Percentiles rank a stretch among this genome's conserved stretches.
Evolutionary conservation across 306 rosid genomes (phyloP).

Genomic region (Medicago truncatula): MtrunA17r5.0-ANR NC_053047.1:38646501-38647000

Average conservation of each 20-base stretch:
- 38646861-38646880: no score
- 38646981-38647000: no score
- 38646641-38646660: conserved; percentile 52
- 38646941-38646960: no score
- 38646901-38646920: no score
- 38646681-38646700: conserved; percentile 62
- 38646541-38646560: background rate
- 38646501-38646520: background rate
- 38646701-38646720: conserved; percentile 77
- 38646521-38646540: background rate
- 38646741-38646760: conserved; percentile 85
- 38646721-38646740: conserved; percentile 77
- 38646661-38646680: conserved; percentile 42
- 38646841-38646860: no score
- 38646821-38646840: no score
- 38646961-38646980: no score
- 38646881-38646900: no score
- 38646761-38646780: conserved; percentile 49
- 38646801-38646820: background rate
- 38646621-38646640: conserved; percentile 68
- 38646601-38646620: conserved; percentile 52
- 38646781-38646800: background rate
- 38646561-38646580: conserved; percentile 51
- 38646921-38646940: no score
- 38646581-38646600: conserved; percentile 30